Base-by-base conservation (phyloP, 2,329 filamentous ascomycete species). In the Nemania diffusa region DNA sequence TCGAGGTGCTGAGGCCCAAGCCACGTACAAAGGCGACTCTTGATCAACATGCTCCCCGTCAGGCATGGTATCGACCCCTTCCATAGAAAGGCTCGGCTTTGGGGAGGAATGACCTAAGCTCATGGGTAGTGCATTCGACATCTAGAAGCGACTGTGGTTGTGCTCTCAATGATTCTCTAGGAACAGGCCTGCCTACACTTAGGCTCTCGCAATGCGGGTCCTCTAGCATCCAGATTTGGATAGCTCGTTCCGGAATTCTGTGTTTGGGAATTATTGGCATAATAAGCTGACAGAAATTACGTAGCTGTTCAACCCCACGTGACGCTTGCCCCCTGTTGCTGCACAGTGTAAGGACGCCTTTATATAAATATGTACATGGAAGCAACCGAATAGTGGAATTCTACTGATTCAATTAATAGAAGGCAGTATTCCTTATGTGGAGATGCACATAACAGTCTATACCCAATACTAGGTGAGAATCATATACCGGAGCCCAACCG, bases 1-100 rank as follows among this genome's bases (percentile, higher is more conserved):
- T 11, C 4, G 40, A 24, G 51, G 51, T 3, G n/a, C 4, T n/a
- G 59, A 48, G 40, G 40, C 2, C 59, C 59, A 62, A 8, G 59
- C 17, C 13, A 62, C 59, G n/a, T 37, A 52, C 17, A 62, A 56
- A 20, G 44, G 13, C n/a, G 15, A 37, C 26, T 56, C 13, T 26
- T 11, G n/a, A 40, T 20, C 13, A 11, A n/a, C 50, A 15, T 17
- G 6, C 8, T 53, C 15, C 22, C 29, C n/a, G n/a, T 34, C 27
- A 26, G 7, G 15, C 40, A 37, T 20, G 4, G 17, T 2, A 13
- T n/a, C 26, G 3, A 20, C 2, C 27, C 37, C 37, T 20, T 34
- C 20, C 1, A 48, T 29, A 13, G 3, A n/a, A 32, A 32, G n/a
- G 29, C 29, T 32, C 9, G 29, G 29, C 9, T 26, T 11, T 32